Conservation (phyloP, 1,139 yeast species). For the Hemisphaericaspora xylofermentans region DNA sequence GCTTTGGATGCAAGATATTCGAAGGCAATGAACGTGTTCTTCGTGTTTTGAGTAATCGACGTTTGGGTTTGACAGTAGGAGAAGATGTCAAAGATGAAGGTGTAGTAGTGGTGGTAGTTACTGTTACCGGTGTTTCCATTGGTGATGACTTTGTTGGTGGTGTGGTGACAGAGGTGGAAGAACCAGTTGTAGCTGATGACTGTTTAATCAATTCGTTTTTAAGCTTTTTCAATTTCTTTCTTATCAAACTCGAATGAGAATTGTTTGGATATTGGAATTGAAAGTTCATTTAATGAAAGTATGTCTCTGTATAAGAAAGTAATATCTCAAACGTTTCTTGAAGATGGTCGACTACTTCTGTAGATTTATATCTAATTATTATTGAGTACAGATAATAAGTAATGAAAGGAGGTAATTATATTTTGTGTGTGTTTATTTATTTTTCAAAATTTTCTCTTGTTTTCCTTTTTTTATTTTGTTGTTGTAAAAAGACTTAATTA, state of each 20-base stretch:
- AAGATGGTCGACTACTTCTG: no score
- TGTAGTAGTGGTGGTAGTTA: background rate
- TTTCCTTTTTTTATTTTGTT: no score
- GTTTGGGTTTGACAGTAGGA: background rate
- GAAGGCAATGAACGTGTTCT: background rate
- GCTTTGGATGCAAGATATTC: background rate
- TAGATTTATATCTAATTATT: no score
- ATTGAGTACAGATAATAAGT: no score
- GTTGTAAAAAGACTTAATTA: no score
- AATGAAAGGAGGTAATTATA: no score
- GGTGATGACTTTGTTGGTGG: background rate
- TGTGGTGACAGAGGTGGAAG: background rate
- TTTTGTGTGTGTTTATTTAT: no score
- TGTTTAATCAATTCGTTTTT: constrained; percentile 2
- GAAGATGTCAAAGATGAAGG: background rate
- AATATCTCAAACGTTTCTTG: no score
- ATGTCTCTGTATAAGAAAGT: constrained; percentile 1
- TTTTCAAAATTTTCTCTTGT: no score
- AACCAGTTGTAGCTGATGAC: background rate
- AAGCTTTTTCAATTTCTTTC: constrained; percentile 1
- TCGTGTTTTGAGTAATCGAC: background rate
- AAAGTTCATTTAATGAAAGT: constrained; percentile 2
- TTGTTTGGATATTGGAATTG: constrained; percentile 4
- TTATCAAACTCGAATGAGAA: background rate
- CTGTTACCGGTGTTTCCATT: background rate